A percentile compares a stretch with the other conserved stretches of the same genome.
Evolutionary conservation across 2,329 filamentous ascomycete genomes (phyloP).

Genomic region (Pyrenophora tritici-repentis): DNA sequence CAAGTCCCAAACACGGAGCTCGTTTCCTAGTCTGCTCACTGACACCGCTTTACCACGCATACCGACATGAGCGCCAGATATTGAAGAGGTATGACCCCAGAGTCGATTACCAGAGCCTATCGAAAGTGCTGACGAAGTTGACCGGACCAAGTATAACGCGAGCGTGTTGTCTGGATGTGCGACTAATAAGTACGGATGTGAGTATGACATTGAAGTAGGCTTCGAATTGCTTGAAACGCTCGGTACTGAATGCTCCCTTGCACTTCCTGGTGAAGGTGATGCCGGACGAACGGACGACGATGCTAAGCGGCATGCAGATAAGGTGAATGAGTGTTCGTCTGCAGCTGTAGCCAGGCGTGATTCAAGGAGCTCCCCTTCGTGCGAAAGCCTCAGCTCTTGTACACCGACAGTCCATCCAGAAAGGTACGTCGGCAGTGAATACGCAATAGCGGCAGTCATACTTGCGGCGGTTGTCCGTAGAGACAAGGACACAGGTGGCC

Average conservation of each 20-base stretch:
- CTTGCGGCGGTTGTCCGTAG: constrained; percentile 69
- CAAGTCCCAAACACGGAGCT: constrained; percentile 81
- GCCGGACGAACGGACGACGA: constrained; percentile 36
- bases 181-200: constrained; percentile 82
- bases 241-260: constrained; percentile 26
- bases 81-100: constrained; percentile 90
- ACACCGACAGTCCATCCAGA: constrained; percentile 88
- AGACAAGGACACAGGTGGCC: constrained; percentile 79
- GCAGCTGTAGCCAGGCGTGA: constrained; percentile 59
- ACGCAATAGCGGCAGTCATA: constrained; percentile 83
- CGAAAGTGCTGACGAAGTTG: constrained; percentile 66
- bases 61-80: constrained; percentile 83
- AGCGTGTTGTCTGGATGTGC: constrained; percentile 88
- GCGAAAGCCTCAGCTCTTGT: constrained; percentile 79
- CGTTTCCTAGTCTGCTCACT: constrained; percentile 76
- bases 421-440: constrained; percentile 75
- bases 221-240: constrained; percentile 39
- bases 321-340: constrained; percentile 52
- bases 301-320: constrained; percentile 37
- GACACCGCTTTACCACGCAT: constrained; percentile 86
- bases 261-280: constrained; percentile 32
- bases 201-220: constrained; percentile 59
- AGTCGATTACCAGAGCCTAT: constrained; percentile 76
- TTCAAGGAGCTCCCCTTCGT: constrained; percentile 53
- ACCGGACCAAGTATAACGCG: constrained; percentile 79